Conservation (phyloP, 495 filamentous ascomycete species). For the Penicillium lividum region DNA sequence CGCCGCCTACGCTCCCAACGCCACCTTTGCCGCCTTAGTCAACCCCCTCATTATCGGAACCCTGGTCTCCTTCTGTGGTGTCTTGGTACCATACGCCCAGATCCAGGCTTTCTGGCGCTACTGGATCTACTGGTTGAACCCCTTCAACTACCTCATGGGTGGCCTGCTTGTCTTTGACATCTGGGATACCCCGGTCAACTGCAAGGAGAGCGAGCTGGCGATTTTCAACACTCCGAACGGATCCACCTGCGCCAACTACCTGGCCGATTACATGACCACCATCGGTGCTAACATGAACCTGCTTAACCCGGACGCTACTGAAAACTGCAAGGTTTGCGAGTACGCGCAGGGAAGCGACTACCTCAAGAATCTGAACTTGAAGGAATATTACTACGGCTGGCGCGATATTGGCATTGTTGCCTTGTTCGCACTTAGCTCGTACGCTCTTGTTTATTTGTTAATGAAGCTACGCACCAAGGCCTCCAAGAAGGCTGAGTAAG, state of each 20-base stretch:
- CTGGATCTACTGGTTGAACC: constrained; percentile 75
- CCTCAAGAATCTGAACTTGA: constrained; percentile 38
- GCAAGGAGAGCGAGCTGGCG: constrained; percentile 58
- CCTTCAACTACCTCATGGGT: constrained; percentile 68
- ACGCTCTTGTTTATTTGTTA: constrained; percentile 47
- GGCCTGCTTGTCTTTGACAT: constrained; percentile 59
- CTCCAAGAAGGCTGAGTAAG: constrained; percentile 40
- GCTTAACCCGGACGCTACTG: constrained; percentile 52
- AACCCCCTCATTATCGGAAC: constrained; percentile 58
- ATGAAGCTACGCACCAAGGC: constrained; percentile 50
- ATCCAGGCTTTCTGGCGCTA: constrained; percentile 66
- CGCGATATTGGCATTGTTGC: constrained; percentile 45
- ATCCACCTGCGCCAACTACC: constrained; percentile 59
- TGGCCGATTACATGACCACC: constrained; percentile 47
- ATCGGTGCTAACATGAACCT: constrained; percentile 54
- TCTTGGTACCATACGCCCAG: constrained; percentile 40
- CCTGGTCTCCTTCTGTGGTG: constrained; percentile 57
- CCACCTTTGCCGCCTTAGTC: constrained; percentile 54
- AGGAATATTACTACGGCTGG: constrained; percentile 47
- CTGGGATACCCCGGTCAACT: constrained; percentile 56
- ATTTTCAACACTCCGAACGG: constrained; percentile 54
- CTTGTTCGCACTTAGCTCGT: constrained; percentile 47
- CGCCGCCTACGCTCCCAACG: constrained; percentile 59
- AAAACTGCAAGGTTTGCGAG: constrained; percentile 61
- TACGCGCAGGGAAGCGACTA: constrained; percentile 42